A percentile compares a stretch with the other conserved stretches of the same genome.
Evolutionary conservation across 208 protist species (phyloP).

Genomic region (Acanthamoeba triangularis): DNA sequence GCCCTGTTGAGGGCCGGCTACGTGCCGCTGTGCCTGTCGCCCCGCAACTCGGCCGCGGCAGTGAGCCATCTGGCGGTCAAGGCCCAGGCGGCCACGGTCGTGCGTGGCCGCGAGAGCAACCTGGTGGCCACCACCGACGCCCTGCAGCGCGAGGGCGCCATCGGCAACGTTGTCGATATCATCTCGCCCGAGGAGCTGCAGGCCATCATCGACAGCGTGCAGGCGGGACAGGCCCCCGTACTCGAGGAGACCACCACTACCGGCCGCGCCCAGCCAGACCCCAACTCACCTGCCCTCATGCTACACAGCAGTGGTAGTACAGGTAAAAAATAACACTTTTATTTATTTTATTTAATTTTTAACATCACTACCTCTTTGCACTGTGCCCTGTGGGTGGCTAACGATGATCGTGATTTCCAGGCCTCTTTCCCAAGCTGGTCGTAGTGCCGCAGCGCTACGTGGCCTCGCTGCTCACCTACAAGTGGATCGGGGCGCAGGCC

Average conservation of each 20-base stretch:
- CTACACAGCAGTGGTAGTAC: conserved; percentile 42
- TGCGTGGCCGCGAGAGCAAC: background rate
- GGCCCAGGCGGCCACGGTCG: background rate
- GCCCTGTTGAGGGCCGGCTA: background rate
- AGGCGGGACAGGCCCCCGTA: background rate
- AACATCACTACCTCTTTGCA: no score
- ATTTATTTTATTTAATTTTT: no score
- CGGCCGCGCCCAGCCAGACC: background rate
- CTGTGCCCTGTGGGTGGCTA: no score
- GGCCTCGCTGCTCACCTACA: background rate
- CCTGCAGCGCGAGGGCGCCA: background rate
- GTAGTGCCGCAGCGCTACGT: background rate
- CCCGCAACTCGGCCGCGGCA: background rate
- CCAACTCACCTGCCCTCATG: background rate
- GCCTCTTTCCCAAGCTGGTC: background rate
- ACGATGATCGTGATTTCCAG: background rate
- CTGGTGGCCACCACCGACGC: background rate
- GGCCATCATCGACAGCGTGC: background rate
- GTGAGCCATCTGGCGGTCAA: background rate
- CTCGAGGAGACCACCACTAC: background rate
- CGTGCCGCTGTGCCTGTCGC: conserved; percentile 4
- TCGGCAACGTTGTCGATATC: background rate
- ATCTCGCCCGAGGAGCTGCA: background rate
- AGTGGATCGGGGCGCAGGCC: background rate
- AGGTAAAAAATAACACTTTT: background rate